Conservation (phyloP, 2,329 filamentous ascomycete genomes). For the Aspergillus sp. region DNA sequence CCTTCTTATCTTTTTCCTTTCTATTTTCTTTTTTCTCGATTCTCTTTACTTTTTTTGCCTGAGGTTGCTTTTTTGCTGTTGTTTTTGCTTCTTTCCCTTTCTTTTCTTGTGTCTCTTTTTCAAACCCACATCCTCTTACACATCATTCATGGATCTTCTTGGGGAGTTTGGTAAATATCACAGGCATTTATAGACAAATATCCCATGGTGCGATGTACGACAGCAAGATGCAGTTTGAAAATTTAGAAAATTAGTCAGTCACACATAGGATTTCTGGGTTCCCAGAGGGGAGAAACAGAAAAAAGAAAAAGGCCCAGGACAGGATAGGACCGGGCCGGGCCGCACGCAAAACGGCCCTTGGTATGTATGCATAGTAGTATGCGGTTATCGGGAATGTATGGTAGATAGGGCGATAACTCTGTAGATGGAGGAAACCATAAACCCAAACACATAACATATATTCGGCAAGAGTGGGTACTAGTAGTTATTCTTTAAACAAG, state of each 20-base stretch:
- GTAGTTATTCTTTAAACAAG: no score
- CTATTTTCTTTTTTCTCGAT: constrained; percentile 13
- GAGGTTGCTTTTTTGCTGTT: constrained; percentile 10
- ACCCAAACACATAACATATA: no score
- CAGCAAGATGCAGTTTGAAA: constrained; percentile 12
- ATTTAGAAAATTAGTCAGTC: constrained; percentile 11
- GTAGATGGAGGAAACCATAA: no score
- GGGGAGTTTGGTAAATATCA: constrained; percentile 33
- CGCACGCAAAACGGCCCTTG: no score
- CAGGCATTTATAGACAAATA: constrained; percentile 29
- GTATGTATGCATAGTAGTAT: no score
- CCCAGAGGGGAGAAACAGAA: background rate
- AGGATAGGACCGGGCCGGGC: no score
- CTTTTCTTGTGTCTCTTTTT: background rate
- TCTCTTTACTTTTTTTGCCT: constrained; percentile 16
- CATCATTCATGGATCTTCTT: constrained; percentile 6
- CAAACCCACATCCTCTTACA: background rate
- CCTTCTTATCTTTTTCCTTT: constrained; percentile 26
- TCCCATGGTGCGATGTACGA: constrained; percentile 17
- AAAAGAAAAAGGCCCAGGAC: background rate
- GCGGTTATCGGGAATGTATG: no score
- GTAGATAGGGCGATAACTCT: no score
- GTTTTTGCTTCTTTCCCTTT: background rate
- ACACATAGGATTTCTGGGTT: constrained; percentile 1
- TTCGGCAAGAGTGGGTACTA: no score